These are phyloP conservation scores for Diaporthe batatas DNA, from an alignment of 2,329 filamentous ascomycete genomes.

Conservation along the genomic window DNA sequence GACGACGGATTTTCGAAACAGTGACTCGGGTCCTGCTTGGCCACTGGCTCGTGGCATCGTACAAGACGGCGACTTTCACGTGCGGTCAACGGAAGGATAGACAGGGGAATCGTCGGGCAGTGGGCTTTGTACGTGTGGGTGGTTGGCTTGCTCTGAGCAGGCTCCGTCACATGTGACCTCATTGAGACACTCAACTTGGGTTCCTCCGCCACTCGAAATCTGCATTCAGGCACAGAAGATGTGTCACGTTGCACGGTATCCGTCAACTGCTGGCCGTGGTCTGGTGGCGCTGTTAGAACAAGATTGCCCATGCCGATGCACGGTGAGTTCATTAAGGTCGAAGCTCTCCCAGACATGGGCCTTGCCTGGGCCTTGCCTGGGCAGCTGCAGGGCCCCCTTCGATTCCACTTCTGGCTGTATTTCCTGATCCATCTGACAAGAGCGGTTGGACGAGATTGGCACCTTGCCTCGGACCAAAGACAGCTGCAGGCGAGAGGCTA, in stretches of 20 bases:
- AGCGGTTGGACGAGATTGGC: conserved; percentile 37
- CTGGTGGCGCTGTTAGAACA: conserved; percentile 52
- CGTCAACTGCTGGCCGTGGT: conserved; percentile 52
- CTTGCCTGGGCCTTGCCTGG: conserved; percentile 26
- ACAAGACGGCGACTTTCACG: conserved; percentile 29
- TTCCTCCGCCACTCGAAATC: conserved; percentile 35
- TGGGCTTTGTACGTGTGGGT: conserved; percentile 15
- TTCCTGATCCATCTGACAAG: conserved; percentile 27
- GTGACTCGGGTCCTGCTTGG: conserved; percentile 10
- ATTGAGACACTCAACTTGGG: conserved; percentile 33
- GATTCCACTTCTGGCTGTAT: conserved; percentile 29
- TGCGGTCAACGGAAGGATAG: conserved; percentile 31
- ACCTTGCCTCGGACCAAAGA: conserved; percentile 42
- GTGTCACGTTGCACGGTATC: conserved; percentile 55
- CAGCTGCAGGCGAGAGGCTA: conserved; percentile 29
- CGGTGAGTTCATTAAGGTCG: conserved; percentile 39
- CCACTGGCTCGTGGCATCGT: conserved; percentile 21
- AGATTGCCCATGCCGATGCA: conserved; percentile 46
- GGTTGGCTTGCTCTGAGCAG: conserved; percentile 19
- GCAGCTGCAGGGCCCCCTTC: conserved; percentile 33
- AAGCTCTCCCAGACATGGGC: conserved; percentile 42
- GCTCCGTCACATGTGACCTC: conserved; percentile 17
- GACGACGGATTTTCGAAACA: background rate
- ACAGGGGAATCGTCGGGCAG: conserved; percentile 5
- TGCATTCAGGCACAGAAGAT: conserved; percentile 16